Evolutionary conservation across 148 eudicot genomes (phyloP), one percentile per base, ranked within the genome.

Genomic region (Chenopodium berlandieri): DNA sequence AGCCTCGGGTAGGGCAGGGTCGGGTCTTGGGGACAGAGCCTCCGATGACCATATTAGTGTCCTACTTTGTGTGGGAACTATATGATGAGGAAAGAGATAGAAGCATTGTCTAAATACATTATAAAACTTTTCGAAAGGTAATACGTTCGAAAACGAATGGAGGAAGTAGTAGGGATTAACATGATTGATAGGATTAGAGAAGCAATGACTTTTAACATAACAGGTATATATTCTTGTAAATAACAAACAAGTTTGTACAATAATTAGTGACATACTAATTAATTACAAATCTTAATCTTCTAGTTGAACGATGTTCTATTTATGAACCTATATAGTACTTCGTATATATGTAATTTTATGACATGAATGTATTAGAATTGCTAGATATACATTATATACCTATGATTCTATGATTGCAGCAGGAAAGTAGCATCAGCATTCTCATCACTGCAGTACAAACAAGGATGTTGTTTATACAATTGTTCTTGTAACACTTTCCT

Each of bases 371-470:
- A 14, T 47, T 27, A 9, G 1, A 23, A n/a, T 12, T 27, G n/a
- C 22, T 14, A 34, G 17, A 11, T 27, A 67, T 1, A 17, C 17
- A 9, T 9, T 50, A 44, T 79, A 44, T 34, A n/a, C 22, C 22
- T 74, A 47, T 13, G 76, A 50, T 31, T 85, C 22, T 74, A 47
- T 13, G 66, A 50, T 60, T n/a, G n/a, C n/a, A 83, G 48, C 80
- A 89, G 86, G 90, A 92, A 92, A 44, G 58, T 31, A 25, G 87
- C 85, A 32, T 81, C 82, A 67, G 93, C 91, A 84, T 89, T 89
- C 47, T 86, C 86, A 83, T 92, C 93, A 69, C 89, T 89, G 83
- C 91, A 89, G 40, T 92, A 92, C 40, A 90, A 83, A 72, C 95
- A 90, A 62, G 95, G 93, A 76, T 89, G 93, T 82, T 88, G 92